A percentile compares a stretch with the other conserved stretches of the same genome.
Conservation (phyloP, 345 rosid species). For the Trapa bicornis region DNA sequence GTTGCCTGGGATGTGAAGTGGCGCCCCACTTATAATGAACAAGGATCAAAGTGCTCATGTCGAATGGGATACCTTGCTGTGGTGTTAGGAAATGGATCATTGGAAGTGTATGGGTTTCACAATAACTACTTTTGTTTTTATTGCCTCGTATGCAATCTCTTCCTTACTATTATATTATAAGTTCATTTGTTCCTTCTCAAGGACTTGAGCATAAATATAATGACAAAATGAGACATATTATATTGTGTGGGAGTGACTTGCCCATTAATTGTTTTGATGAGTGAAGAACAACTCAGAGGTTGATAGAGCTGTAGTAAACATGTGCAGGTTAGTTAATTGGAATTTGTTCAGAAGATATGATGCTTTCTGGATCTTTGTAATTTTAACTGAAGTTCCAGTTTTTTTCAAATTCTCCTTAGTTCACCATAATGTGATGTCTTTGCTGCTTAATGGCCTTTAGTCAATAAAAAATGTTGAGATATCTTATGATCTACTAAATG, state of each 20-base stretch:
- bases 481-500: slow-evolving; percentile 10
- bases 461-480: background rate
- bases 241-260: background rate
- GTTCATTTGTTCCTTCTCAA: background rate
- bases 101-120: slow-evolving; percentile 72
- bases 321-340: background rate
- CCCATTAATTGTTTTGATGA: background rate
- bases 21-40: slow-evolving; percentile 33
- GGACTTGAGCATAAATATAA: background rate
- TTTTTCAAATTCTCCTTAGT: background rate
- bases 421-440: background rate
- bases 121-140: background rate
- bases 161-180: background rate
- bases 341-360: background rate
- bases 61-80: slow-evolving; percentile 90
- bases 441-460: background rate
- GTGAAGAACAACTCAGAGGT: too few relatives aligned
- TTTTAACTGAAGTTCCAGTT: background rate
- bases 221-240: background rate
- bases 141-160: background rate
- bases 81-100: slow-evolving; percentile 77
- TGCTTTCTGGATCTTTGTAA: background rate
- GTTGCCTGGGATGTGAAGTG: slow-evolving; percentile 93
- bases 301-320: too few relatives aligned
- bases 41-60: slow-evolving; percentile 32